Base-by-base conservation (phyloP, 352 stramenopile genomes). In the Globisporangium iwayamae region DNA sequence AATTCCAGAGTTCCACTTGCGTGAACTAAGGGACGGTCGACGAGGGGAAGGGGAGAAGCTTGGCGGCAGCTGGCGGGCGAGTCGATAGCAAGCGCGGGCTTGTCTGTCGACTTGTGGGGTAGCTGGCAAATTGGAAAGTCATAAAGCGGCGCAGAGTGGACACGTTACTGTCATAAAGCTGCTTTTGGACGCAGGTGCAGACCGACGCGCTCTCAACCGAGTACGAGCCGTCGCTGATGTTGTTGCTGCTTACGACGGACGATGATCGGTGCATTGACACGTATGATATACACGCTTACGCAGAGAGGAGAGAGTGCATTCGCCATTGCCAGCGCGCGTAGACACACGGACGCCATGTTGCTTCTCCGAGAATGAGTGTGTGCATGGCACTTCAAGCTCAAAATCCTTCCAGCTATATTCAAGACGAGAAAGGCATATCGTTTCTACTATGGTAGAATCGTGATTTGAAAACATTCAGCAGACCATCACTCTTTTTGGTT, bases 111-210 rank as follows among this genome's bases (percentile, higher is more conserved):
- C n/a, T n/a, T n/a, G n/a, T n/a, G n/a, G n/a, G n/a, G n/a, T n/a
- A n/a, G n/a, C n/a, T n/a, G n/a, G n/a, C n/a, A n/a, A n/a, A n/a
- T n/a, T n/a, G n/a, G n/a, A n/a, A n/a, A n/a, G n/a, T 8, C 72
- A 83, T 36, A 83, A 83, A 73, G 75, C 75, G 25, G 72, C 72
- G 14, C 71, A 79, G 41, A 66, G 73, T 20, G 72, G 70, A 8
- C 51, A 63, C 34, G 14, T 32, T 20, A 52, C 63, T 4, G 60
- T 76, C 13, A 53, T 73, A 1, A 43, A 69, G 25, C 16, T 77
- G 48, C 59, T 83, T 51, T 60, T 80, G 45, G 51, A 60, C 9
- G 50, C 68, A 46, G 65, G 66, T 20, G 68, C 68, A 4, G 51
- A 71, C 34, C 58, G 43, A 4, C 43, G 47, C 30, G 55, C 61